phyloP scores from a whole-genome alignment of 495 filamentous ascomycete species.

The Geoglossum glabrum region DNA sequence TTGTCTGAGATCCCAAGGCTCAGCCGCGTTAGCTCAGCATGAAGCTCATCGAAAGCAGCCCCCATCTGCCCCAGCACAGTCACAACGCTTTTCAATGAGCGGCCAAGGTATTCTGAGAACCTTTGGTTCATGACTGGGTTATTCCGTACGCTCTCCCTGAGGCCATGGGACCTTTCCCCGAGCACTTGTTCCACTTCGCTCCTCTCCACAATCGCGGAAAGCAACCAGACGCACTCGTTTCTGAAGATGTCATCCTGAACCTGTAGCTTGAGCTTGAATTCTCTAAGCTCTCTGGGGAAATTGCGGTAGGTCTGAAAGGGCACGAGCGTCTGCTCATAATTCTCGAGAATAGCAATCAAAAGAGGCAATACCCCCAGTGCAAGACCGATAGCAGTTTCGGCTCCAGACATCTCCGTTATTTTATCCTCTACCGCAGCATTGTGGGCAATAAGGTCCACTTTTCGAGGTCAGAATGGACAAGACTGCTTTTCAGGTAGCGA shows the following conservation, averaged over 20 bases:
- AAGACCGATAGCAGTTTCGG: background rate
- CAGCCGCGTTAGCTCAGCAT: background rate
- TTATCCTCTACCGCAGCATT: too few relatives aligned
- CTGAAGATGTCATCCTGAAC: background rate
- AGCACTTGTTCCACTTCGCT: background rate
- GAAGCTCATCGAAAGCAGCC: background rate
- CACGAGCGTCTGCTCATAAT: background rate
- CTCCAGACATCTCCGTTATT: background rate
- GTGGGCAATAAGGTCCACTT: too few relatives aligned
- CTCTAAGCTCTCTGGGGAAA: background rate
- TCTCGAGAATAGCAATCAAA: background rate
- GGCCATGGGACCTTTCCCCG: background rate
- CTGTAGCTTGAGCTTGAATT: background rate
- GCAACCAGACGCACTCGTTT: background rate
- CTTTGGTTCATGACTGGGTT: background rate
- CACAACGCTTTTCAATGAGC: background rate
- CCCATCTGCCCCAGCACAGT: background rate
- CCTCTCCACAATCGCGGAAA: background rate
- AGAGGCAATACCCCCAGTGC: background rate
- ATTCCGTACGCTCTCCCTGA: background rate
- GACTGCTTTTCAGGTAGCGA: too few relatives aligned
- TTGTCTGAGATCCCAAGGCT: background rate
- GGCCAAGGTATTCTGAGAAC: background rate
- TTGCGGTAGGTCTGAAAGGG: background rate
- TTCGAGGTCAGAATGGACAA: too few relatives aligned